Conservation (phyloP, 257 asterid species). For the Solanum pinnatisectum region DNA sequence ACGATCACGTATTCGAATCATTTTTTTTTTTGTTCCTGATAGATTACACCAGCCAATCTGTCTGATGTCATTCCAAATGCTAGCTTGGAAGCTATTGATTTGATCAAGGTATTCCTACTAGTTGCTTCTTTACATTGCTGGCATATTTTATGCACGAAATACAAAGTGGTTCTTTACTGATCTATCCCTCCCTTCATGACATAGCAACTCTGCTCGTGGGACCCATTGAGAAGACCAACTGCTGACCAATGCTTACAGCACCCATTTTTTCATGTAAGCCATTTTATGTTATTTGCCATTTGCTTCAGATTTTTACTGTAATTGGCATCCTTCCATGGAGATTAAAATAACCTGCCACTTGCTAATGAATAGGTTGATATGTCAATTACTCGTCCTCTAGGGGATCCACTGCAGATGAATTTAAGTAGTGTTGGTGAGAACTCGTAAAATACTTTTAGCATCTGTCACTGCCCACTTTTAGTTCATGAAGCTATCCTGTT, state of each 20-base stretch:
- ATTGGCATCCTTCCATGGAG: background rate
- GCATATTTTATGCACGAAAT: background rate
- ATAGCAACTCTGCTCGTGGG: constrained; percentile 96
- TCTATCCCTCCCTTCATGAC: constrained; percentile 1
- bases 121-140: background rate
- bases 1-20: background rate
- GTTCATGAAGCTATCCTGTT: background rate
- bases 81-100: constrained; percentile 77
- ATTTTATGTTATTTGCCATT: constrained; percentile 4
- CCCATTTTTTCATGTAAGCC: constrained; percentile 72
- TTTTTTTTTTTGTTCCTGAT: background rate
- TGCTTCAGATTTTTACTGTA: background rate
- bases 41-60: constrained; percentile 62
- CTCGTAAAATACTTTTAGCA: background rate
- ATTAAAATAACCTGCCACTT: constrained; percentile 20
- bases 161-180: background rate
- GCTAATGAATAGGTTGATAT: constrained; percentile 42
- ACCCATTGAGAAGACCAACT: constrained; percentile 82
- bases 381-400: constrained; percentile 49
- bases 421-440: constrained; percentile 42
- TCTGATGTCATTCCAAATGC: constrained; percentile 69
- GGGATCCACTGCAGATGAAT: constrained; percentile 57
- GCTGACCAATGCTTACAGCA: constrained; percentile 94
- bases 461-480: background rate
- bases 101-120: constrained; percentile 54